phyloP scores from a whole-genome alignment of 1,139 yeast species.

The Magnusiomyces suaveolens region DNA sequence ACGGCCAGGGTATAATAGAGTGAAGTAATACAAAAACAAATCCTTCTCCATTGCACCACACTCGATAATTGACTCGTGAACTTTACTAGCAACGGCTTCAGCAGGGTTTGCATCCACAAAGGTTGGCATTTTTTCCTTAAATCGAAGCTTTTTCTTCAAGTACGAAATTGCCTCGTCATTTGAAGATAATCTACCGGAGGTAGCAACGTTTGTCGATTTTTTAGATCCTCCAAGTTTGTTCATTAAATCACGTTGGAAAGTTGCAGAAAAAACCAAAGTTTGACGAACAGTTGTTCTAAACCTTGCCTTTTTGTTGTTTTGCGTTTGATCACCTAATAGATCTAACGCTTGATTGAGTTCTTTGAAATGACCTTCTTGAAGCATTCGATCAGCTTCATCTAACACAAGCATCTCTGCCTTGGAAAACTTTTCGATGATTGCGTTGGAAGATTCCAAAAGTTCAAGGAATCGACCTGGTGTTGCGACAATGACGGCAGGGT shows the following conservation, averaged over 20 bases:
- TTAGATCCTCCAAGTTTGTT: conserved; percentile 48
- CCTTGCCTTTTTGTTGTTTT: conserved; percentile 11
- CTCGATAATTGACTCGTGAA: conserved; percentile 82
- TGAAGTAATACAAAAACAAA: conserved; percentile 76
- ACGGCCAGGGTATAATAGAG: conserved; percentile 78
- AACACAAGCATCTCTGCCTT: conserved; percentile 63
- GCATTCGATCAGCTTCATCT: conserved; percentile 95
- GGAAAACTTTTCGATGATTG: conserved; percentile 44
- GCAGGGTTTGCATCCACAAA: conserved; percentile 83
- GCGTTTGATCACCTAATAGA: conserved; percentile 34
- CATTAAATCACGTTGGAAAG: conserved; percentile 77
- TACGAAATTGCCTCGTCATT: conserved; percentile 32
- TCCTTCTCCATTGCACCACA: conserved; percentile 90
- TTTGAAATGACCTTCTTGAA: conserved; percentile 94
- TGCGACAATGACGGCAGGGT: conserved; percentile 81
- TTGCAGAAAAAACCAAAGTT: conserved; percentile 87
- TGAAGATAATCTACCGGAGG: conserved; percentile 20
- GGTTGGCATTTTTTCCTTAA: conserved; percentile 38
- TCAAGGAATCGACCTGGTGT: conserved; percentile 95
- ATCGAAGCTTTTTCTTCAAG: conserved; percentile 31
- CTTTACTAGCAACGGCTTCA: conserved; percentile 62
- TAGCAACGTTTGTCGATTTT: conserved; percentile 11
- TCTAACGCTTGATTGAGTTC: conserved; percentile 80
- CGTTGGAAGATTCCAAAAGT: conserved; percentile 54
- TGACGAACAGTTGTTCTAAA: conserved; percentile 56